Base-by-base conservation (phyloP, 2,329 filamentous ascomycete genomes). In the Bipolaris sorokiniana region DNA sequence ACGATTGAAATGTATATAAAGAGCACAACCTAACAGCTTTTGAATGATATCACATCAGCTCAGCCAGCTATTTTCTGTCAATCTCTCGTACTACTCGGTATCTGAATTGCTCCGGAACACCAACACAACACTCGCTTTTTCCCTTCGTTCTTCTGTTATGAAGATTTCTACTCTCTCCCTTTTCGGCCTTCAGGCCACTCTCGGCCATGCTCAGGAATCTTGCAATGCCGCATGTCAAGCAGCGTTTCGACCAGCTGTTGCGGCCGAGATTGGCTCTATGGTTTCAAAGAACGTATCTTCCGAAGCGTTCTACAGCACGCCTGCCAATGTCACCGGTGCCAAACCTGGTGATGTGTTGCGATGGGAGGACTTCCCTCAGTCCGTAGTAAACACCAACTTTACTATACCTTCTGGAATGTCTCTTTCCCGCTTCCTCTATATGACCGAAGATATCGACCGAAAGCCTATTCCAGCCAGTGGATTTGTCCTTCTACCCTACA, bases 381-480 rank as follows among this genome's bases (percentile, higher is more conserved):
- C 36, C 3, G 37, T 56, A 11, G 62, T 66, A 41, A 68, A 64
- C 44, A 51, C 18, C 9, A 63, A 63, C 3, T 68, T 51, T 34
- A 61, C 61, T 3, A 6, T 51, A 6, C 66, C 63, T 33, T 54
- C 63, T 16, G 64, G 64, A 10, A 63, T 60, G 51, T 64, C 62
- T 7, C 51, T 68, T 7, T 62, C 61, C n/a, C 53, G 64, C 13
- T 63, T 63, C 36, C 56, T 67, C 7, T 66, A 67, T 46, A 64
- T 66, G 63, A 64, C 62, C 3, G 64, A 68, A 37, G 66, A 66
- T 23, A 68, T 66, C 11, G 57, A 67, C 22, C 49, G 33, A 54
- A 62, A 63, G 23, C 59, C 64, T 20, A 67, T 64, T 15, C 66
- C 64, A 15, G 66, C 63, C 3, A 67, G 58, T 34, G 64, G 51